phyloP scores from a whole-genome alignment of 2,329 filamentous ascomycete genomes.

The Waltergamsia citrina region DNA sequence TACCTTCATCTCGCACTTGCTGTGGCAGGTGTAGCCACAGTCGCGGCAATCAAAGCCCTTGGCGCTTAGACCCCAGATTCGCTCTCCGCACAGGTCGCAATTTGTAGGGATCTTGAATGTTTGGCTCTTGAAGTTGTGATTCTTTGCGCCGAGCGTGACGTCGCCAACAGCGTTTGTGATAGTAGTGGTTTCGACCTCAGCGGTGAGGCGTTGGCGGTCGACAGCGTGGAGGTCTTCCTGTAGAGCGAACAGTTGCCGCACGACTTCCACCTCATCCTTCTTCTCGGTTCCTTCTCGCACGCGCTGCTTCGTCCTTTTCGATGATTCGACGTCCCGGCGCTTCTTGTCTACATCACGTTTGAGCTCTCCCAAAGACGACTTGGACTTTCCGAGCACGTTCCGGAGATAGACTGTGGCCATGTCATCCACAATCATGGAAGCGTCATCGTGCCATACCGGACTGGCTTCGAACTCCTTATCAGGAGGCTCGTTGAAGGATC shows the following conservation, averaged over 20 bases:
- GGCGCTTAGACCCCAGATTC: conserved; percentile 93
- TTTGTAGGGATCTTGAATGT: conserved; percentile 99
- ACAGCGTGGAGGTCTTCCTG: conserved; percentile 80
- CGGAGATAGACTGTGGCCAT: conserved; percentile 81
- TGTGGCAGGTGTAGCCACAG: conserved; percentile 96
- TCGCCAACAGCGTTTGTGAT: conserved; percentile 90
- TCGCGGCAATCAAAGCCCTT: conserved; percentile 96
- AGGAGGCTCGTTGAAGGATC: conserved; percentile 70
- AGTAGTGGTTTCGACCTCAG: conserved; percentile 86
- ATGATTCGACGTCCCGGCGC: conserved; percentile 70
- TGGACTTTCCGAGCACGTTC: conserved; percentile 87
- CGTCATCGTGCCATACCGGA: conserved; percentile 94
- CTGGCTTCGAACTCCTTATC: conserved; percentile 88
- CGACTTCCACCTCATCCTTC: conserved; percentile 78
- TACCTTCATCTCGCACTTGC: conserved; percentile 98
- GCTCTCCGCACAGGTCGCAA: conserved; percentile 91
- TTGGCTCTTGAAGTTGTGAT: conserved; percentile 97
- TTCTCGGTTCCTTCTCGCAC: conserved; percentile 80
- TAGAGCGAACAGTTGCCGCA: conserved; percentile 71
- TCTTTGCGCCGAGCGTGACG: conserved; percentile 82
- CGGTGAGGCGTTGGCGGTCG: conserved; percentile 75
- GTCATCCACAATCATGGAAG: conserved; percentile 77
- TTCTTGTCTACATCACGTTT: conserved; percentile 80
- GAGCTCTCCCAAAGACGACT: conserved; percentile 70
- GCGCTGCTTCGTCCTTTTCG: conserved; percentile 63